Evolutionary conservation across 192 early-diverging fungal species (phyloP), one percentile per base, ranked within the genome.

Genomic region (Phlyctochytrium bullatum): DNA sequence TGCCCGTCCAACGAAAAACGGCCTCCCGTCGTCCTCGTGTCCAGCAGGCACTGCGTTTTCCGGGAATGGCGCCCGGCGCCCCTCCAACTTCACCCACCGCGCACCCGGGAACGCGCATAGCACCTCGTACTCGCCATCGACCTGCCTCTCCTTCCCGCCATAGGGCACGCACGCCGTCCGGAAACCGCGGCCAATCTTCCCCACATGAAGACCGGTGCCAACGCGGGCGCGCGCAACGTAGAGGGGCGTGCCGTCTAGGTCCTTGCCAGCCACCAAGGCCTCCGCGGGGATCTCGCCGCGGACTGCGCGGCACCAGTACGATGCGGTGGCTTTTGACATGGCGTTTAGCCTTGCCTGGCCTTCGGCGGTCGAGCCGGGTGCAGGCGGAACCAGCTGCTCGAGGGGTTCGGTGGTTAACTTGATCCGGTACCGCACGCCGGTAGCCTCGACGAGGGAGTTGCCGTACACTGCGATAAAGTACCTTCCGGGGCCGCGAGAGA

Each of bases 361-460:
- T 14, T 28, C 54, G 54, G 10, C 54, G 6, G 4, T 25, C 27
- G 6, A 10, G 20, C 14, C 12, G 4, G 16, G 20, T 20, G 27
- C 16, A 28, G 10, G 12, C 12, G 54, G 54, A 10, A 14, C 14
- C 12, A 25, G 12, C 12, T 25, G 4, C 27, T 27, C 6, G 4
- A 10, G 16, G 12, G 54, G 10, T 10, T 10, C 54, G 6, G 54
- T 28, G 12, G 54, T 57, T 10, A 57, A 6, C 12, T 25, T 14
- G 54, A 57, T 57, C 27, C 54, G 54, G 27, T 57, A 57, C 25
- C 54, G 12, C 12, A 57, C 54, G 12, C 54, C 54, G 6, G 54
- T 10, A 6, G 54, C 54, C 20, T 10, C 6, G 20, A 10, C 10
- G 12, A 57, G 54, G 20, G 54, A 57, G 27, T 57, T 57, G 20